Evolutionary conservation across 495 filamentous ascomycete genomes (phyloP), one percentile per base, ranked within the genome.

Genomic region (Trichoderma erinaceum): DNA sequence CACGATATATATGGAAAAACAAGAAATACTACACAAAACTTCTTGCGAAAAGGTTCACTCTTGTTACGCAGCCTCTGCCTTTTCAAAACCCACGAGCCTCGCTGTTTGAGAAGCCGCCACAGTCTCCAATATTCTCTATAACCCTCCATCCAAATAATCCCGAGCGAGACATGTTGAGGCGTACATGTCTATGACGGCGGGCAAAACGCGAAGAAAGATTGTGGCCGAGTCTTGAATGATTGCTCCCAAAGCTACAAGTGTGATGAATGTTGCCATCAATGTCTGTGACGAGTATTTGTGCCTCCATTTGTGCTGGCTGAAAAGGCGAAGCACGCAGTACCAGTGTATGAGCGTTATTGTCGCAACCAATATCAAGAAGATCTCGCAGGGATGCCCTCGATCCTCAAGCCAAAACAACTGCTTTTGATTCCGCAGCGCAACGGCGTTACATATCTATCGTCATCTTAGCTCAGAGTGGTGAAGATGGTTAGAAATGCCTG

Each of bases 151-250:
- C n/a, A 58, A 27, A 32, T 61, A 61, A 18, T 61, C 56, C 56
- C 12, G 25, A 25, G 56, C 56, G 16, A 61, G 56, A 13, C 56
- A 61, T 12, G 25, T 25, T 1, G 56, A 29, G 25, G 27, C 56
- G 16, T 25, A 61, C 27, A 32, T 13, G 27, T 61, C 56, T 32
- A 32, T 32, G 16, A 61, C 56, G 11, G 56, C 29, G 23, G 56
- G 56, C 4, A 61, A 18, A 61, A 61, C 25, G 25, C 56, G 56
- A 61, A 61, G 56, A 32, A 61, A 61, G 56, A 61, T 25, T 15
- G 23, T 61, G 56, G 56, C 25, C 27, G 56, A 25, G 56, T 61
- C 56, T 32, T 61, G 56, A 32, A 61, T 18, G 25, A 61, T 32
- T 8, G 2, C 8, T 1, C 23, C 56, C 10, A 61, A 10, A 4